A percentile compares a stretch with the other conserved stretches of the same genome.
Conservation (phyloP, 441 rosid genomes). For the Erysimum cheiri region DNA sequence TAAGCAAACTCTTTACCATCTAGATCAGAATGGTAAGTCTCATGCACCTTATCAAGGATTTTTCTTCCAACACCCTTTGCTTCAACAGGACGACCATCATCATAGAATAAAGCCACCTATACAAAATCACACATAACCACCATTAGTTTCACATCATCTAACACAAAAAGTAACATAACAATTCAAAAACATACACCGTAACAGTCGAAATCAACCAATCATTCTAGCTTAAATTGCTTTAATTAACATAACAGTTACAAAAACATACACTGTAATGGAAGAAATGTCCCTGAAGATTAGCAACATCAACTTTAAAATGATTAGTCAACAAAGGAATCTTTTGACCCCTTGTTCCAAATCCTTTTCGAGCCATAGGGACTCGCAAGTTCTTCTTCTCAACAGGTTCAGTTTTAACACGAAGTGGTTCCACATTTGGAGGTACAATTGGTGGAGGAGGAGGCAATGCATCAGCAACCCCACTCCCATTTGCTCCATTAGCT, state of each 20-base stretch:
- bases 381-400: constrained; percentile 50
- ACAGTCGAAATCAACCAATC: neutral
- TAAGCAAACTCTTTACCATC: constrained; percentile 62
- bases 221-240: too few relatives aligned
- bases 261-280: constrained; percentile 65
- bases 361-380: constrained; percentile 58
- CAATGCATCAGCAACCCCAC: constrained; percentile 44
- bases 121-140: constrained; percentile 17
- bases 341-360: constrained; percentile 57
- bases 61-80: constrained; percentile 64
- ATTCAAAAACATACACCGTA: constrained; percentile 55
- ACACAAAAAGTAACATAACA: too few relatives aligned
- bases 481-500: constrained; percentile 38
- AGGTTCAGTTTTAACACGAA: constrained; percentile 42
- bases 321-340: constrained; percentile 56
- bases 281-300: constrained; percentile 54
- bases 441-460: constrained; percentile 55
- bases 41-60: constrained; percentile 54
- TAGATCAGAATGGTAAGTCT: constrained; percentile 57
- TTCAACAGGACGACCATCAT: constrained; percentile 66
- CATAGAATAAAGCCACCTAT: constrained; percentile 61
- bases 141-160: neutral
- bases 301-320: constrained; percentile 61
- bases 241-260: neutral
- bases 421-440: constrained; percentile 54